A percentile compares a stretch with the other conserved stretches of the same genome.
phyloP scores from a whole-genome alignment of 352 stramenopile species.

The Aphanomyces cochlioides region DNA sequence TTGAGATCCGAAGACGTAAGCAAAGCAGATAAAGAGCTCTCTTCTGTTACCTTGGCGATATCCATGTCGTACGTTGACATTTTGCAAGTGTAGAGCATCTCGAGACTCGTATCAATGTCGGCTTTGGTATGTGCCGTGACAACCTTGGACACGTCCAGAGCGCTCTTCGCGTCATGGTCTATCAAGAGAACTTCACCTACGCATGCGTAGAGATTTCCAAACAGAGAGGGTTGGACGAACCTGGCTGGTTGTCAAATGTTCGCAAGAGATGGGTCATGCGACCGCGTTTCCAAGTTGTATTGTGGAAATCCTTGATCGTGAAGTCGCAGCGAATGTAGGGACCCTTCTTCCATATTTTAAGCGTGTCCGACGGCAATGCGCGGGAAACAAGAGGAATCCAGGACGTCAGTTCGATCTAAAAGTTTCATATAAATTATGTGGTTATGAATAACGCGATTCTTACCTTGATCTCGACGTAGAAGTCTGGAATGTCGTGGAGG shows the following conservation, averaged over 20 bases:
- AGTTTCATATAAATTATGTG: not conserved
- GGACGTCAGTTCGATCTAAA: slow-evolving; percentile 65
- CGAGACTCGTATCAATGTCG: slow-evolving; percentile 68
- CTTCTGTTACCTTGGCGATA: slow-evolving; percentile 16
- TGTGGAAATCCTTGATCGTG: slow-evolving; percentile 68
- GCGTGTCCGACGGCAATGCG: slow-evolving; percentile 69
- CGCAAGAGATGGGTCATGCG: slow-evolving; percentile 49
- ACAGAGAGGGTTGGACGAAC: slow-evolving; percentile 1
- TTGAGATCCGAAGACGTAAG: not conserved
- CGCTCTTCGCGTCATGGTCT: slow-evolving; percentile 53
- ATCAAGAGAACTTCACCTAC: slow-evolving; percentile 52
- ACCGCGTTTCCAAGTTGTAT: slow-evolving; percentile 70
- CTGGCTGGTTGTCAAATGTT: slow-evolving; percentile 2
- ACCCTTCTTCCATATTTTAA: slow-evolving; percentile 66
- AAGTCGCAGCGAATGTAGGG: slow-evolving; percentile 65
- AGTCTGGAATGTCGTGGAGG: slow-evolving; percentile 66
- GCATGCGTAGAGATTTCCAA: not conserved
- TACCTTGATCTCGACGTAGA: slow-evolving; percentile 61
- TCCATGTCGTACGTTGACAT: slow-evolving; percentile 61
- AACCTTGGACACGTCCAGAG: slow-evolving; percentile 62
- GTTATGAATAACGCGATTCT: not conserved
- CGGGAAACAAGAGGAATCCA: slow-evolving; percentile 79
- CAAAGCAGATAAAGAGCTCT: not conserved
- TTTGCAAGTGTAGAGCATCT: slow-evolving; percentile 66
- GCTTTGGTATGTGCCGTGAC: slow-evolving; percentile 49